These are phyloP conservation scores for Cicer chorassanicum DNA, from an alignment of 306 rosid species.

Conservation along the genomic window DNA sequence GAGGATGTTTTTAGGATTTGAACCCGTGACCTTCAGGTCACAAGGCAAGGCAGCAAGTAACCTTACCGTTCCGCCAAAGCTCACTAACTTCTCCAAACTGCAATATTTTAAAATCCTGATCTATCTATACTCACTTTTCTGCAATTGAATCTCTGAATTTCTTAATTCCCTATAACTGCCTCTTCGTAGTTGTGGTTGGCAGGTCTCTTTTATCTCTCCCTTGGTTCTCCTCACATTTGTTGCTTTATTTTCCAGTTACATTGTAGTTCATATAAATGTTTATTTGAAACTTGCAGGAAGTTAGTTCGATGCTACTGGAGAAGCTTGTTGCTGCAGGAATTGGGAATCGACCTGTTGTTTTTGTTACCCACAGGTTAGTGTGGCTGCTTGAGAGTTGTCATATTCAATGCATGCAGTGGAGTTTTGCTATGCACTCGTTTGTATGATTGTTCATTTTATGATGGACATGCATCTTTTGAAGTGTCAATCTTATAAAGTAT, in stretches of 20 bases:
- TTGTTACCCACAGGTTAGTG: constrained; percentile 89
- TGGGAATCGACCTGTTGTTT: constrained; percentile 91
- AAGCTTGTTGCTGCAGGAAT: constrained; percentile 94
- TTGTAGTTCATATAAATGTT: constrained; percentile 35
- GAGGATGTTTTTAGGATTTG: background rate
- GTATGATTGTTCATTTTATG: constrained; percentile 1
- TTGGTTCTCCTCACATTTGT: constrained; percentile 28
- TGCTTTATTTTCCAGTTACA: constrained; percentile 34
- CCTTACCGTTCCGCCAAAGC: background rate
- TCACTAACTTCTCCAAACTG: constrained; percentile 14
- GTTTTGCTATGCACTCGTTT: constrained; percentile 1
- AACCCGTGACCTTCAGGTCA: background rate
- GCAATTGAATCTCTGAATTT: constrained; percentile 3
- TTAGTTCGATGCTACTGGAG: constrained; percentile 88
- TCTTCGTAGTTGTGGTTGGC: constrained; percentile 10
- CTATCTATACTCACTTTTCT: too few species aligned
- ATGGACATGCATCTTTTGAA: constrained; percentile 30
- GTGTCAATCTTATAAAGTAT: background rate
- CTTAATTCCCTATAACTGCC: background rate
- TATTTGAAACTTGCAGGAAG: constrained; percentile 75
- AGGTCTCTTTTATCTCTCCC: constrained; percentile 29
- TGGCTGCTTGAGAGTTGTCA: constrained; percentile 17
- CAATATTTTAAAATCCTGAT: constrained; percentile 20
- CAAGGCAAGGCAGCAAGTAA: constrained; percentile 6
- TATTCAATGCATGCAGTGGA: constrained; percentile 1